Evolutionary conservation across 371 early-diverging fungal species (phyloP), one percentile per base, ranked within the genome.

Genomic region (Syncephalastrum contaminatum): DNA sequence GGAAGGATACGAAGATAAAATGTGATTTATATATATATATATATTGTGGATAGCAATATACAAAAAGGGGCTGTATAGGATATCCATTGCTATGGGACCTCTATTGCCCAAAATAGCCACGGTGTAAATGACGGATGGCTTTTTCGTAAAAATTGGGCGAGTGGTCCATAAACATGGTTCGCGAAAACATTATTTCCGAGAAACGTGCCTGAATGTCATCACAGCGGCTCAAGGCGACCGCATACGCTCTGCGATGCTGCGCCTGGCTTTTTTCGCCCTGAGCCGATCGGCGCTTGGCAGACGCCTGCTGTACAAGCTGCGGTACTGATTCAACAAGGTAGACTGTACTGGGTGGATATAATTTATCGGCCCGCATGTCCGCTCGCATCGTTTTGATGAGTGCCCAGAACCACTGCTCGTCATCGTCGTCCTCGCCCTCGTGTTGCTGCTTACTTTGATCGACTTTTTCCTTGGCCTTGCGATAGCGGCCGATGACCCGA

Each of bases 351-450:
- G 93, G 90, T 20, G 93, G 93, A 53, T 88, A 89, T 16, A 93
- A 72, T 52, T 93, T 93, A 50, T 89, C 90, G 3, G 84, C 77
- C 21, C 75, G 73, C 91, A 90, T 91, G 48, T 84, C 88, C 0
- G 92, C 91, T 2, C 91, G 79, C 79, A 91, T 75, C 0, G 90
- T 89, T 65, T 90, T 87, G 60, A 90, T 86, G 49, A 90, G 58
- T 19, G 89, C 83, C 88, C 88, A 88, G 56, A 88, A 86, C 92
- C 92, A 93, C 55, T 91, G 84, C 43, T 83, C 78, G 53, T 81
- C 68, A 14, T 77, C 76, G 4, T 74, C 57, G 24, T 64, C 63
- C 15, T 53, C 53, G 7, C 45, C 42, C 25, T 66, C 66, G 48
- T 72, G 64, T 13, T 58, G 63, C 54, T 69, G 62, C 56, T 56